Base-by-base conservation (phyloP, 768 basidiomycete species). In the Cyclocybe aegerita region DNA sequence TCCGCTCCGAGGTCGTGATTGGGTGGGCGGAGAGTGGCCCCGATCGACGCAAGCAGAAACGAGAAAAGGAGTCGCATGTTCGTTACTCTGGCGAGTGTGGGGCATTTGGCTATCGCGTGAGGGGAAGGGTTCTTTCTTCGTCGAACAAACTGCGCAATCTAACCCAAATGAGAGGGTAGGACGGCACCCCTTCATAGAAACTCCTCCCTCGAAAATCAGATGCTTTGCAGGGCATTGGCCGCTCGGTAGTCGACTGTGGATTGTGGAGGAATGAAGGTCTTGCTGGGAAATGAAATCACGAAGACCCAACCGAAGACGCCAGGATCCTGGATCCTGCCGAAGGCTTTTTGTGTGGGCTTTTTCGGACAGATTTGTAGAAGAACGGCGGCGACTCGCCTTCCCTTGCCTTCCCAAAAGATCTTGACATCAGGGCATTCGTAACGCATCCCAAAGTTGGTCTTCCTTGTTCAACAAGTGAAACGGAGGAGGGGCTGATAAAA, bases 251-350 rank as follows among this genome's bases (percentile, higher is more conserved):
- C 5, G 23, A 23, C 23, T 23, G 23, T 23, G 23, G 23, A 23
- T 43, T 17, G 34, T 41, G 16, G 48, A 46, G 54, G 56, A 59
- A 63, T 61, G 60, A 54, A 61, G 58, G 58, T 52, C 53, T 51
- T 30, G 46, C 37, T 33, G 9, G 39, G 42, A 46, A 52, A 55
- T 50, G 57, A 50, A 52, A 53, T 51, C 47, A 42, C n/a, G 17
- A 14, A 42, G 29, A 41, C 23, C 23, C 23, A 23, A 23, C 23
- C 23, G 5, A 23, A 23, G 5, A 23, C 23, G 23, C 23, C 23
- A 47, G 14, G 10, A 49, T 17, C 35, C 34, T 56, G 46, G 32
- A 47, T 43, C 10, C 16, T 34, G 32, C 52, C 49, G 48, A 54
- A 43, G 30, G 43, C 51, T 49, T 44, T 37, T 36, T 43, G 43